Percentiles rank a stretch among this genome's conserved stretches.
Conservation (phyloP, 345 rosid genomes). For the Heritiera littoralis region DNA sequence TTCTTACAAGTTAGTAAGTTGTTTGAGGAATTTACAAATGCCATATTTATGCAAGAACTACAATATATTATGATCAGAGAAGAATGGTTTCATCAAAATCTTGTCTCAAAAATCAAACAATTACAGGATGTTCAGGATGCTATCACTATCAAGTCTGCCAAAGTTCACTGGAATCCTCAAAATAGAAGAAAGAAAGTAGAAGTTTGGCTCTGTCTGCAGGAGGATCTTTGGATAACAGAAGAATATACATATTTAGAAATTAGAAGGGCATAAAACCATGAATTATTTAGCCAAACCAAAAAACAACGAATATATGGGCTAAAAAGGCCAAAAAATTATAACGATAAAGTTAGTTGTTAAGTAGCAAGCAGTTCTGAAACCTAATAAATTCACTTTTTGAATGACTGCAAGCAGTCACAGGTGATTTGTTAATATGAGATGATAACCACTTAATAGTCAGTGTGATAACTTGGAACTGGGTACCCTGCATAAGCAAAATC, state of each 20-base stretch:
- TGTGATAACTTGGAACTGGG: neutral
- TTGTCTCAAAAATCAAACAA: neutral
- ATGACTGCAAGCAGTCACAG: neutral
- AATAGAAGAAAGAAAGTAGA: neutral
- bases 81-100: neutral
- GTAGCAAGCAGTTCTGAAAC: neutral
- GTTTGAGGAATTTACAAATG: neutral
- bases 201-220: neutral
- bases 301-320: neutral
- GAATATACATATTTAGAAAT: neutral
- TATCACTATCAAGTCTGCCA: neutral
- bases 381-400: neutral
- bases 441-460: neutral
- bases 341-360: neutral
- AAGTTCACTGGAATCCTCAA: neutral
- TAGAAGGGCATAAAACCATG: neutral
- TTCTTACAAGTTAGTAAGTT: neutral
- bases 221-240: neutral
- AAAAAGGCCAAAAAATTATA: neutral
- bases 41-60: neutral
- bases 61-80: neutral
- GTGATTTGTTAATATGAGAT: neutral
- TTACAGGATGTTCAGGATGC: neutral
- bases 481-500: neutral
- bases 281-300: neutral